Conservation (phyloP, 371 early-diverging fungal genomes). For the Zancudomyces culisetae region DNA sequence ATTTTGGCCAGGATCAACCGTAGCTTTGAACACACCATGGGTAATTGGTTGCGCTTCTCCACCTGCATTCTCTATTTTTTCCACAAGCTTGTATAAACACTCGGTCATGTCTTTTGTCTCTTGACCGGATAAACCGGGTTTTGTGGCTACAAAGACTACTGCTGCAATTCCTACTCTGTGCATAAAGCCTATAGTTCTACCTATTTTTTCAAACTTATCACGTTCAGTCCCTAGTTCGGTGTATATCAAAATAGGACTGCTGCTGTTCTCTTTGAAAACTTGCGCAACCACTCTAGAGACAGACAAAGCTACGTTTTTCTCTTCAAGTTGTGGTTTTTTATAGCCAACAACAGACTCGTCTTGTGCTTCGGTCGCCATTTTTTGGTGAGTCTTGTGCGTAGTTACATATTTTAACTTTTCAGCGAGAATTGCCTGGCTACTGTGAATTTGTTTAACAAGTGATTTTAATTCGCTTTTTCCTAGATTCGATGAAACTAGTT, state of each 20-base stretch:
- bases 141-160: conserved; percentile 7
- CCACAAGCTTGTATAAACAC: conserved; percentile 37
- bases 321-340: background rate
- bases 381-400: background rate
- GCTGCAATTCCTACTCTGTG: conserved; percentile 18
- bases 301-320: background rate
- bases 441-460: background rate
- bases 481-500: background rate
- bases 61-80: conserved; percentile 54
- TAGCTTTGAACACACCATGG: conserved; percentile 21
- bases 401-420: background rate
- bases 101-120: conserved; percentile 15
- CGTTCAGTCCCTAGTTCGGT: background rate
- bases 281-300: background rate
- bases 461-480: background rate
- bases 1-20: background rate
- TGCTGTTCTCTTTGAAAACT: background rate
- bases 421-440: background rate
- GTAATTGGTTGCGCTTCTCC: conserved; percentile 48
- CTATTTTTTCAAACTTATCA: background rate
- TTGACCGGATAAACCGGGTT: conserved; percentile 1
- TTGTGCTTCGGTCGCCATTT: background rate
- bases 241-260: background rate
- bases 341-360: too few species aligned
- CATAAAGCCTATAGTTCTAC: conserved; percentile 18